Evolutionary conservation across 345 rosid species (phyloP), one percentile per base, ranked within the genome.

Genomic region (Rubroshorea leprosula): DNA sequence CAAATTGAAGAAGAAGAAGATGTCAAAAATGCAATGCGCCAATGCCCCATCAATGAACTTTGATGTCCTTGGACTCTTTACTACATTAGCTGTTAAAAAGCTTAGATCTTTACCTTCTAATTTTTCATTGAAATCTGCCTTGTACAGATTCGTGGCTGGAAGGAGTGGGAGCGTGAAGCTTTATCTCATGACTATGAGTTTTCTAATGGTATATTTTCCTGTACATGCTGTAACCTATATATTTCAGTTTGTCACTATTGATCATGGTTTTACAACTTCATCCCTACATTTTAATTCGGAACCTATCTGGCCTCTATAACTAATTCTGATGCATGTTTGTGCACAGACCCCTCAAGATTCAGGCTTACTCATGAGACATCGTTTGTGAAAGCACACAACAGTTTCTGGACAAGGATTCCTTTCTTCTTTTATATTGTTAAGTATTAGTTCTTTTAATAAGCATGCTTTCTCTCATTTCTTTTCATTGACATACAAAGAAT

Each of bases 331-430:
- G 15, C 43, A 0, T 14, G 41, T 47, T 70, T 58, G 55, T 35
- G 50, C 48, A 48, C 86, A 93, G 99, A 93, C 80, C 88, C 94
- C 55, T 83, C 95, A 10, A 84, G 97, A 63, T 87, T 93, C 79
- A 83, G 97, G 78, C 77, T 93, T 62, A 78, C 97, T 38, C 92
- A 89, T 13, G 86, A 89, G 72, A 90, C 91, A 22, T 91, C 97
- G 65, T 89, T 91, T 35, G 96, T 91, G 39, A 78, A 80, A 74
- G 87, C 83, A 5, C 98, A 88, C 66, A 82, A 77, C 21, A 84
- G 95, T 70, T 91, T 85, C 82, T 86, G 98, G 98, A 88, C 96
- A 4, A 70, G 86, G 67, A 82, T 80, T 68, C 96, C 98, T 3
- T 0, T 86, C 73, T 83, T 85, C 71, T 91, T 88, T 68, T 88